Evolutionary conservation across 352 stramenopile species (phyloP), one percentile per base, ranked within the genome.

Genomic region (Phytophthora aleatoria): DNA sequence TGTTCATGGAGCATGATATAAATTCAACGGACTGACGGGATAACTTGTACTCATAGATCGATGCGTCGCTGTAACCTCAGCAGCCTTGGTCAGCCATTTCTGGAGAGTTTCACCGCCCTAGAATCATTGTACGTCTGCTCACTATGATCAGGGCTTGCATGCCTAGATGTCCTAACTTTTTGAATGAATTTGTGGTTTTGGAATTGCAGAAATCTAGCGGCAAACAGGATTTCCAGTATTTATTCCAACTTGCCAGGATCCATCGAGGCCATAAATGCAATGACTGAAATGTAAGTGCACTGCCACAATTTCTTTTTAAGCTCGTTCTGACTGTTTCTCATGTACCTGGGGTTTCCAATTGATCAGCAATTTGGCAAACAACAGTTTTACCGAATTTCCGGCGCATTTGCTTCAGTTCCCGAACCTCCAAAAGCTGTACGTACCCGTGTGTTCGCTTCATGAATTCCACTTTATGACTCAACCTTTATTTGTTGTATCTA

Each of bases 361-460:
- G 15, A 36, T 4, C 31, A 85, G 77, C 39, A 83, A 79, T 54
- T 60, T 86, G 53, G 61, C 77, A 11, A 73, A 72, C 42, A 86
- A 86, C 53, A 67, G 55, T 5, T 77, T 86, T 28, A 69, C 62
- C 5, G 38, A 57, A n/a, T 81, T 86, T 35, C 77, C 75, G 7
- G 20, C 27, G 8, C 64, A 77, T 6, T n/a, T 82, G n/a, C 69
- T 86, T 3, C 71, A 70, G 38, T 72, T 86, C 20, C 61, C 62
- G 7, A 76, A 82, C 10, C 53, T 86, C 33, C 56, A 69, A 43
- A 79, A 69, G 10, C 64, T 86, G 74, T 86, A 77, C 36, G 74
- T 82, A 13, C 5, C 16, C 1, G 3, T 20, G 20, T 20, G 11
- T 38, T 49, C 9, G 3, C 15, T 8, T 35, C 20, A 35, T 43